phyloP scores from a whole-genome alignment of 73 alveolate species.

The Stentor roeselii region DNA sequence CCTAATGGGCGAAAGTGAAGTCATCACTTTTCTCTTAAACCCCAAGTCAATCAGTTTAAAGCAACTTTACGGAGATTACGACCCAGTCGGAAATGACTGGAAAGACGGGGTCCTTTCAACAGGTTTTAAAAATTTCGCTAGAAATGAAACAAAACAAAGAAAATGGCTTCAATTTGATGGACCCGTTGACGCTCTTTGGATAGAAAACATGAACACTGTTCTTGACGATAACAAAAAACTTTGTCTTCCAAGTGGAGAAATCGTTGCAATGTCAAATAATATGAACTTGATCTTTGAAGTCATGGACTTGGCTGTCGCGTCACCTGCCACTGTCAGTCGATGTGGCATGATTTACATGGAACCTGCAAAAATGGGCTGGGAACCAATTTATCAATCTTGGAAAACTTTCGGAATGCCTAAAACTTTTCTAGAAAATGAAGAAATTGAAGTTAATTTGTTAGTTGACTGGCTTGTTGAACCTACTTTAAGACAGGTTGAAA shows the following conservation, averaged over 20 bases:
- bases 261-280: constrained; percentile 38
- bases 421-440: constrained; percentile 65
- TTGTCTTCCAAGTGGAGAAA: constrained; percentile 62
- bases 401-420: constrained; percentile 75
- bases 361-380: constrained; percentile 88
- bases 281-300: constrained; percentile 66
- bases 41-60: constrained; percentile 51
- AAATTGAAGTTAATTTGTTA: constrained; percentile 73
- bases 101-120: constrained; percentile 72
- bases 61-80: constrained; percentile 54
- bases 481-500: constrained; percentile 44
- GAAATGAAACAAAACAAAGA: constrained; percentile 76
- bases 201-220: constrained; percentile 98
- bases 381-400: constrained; percentile 90
- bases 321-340: constrained; percentile 74
- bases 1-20: constrained; percentile 77
- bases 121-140: constrained; percentile 78
- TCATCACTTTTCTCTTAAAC: constrained; percentile 63
- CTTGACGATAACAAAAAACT: constrained; percentile 93
- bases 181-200: constrained; percentile 99
- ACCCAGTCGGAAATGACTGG: constrained; percentile 65
- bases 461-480: constrained; percentile 81
- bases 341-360: constrained; percentile 89
- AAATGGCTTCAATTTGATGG: constrained; percentile 99
- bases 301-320: constrained; percentile 56